A percentile compares a stretch with the other conserved stretches of the same genome.
phyloP scores from a whole-genome alignment of 352 stramenopile species.

The Paralagenidium karlingii region DNA sequence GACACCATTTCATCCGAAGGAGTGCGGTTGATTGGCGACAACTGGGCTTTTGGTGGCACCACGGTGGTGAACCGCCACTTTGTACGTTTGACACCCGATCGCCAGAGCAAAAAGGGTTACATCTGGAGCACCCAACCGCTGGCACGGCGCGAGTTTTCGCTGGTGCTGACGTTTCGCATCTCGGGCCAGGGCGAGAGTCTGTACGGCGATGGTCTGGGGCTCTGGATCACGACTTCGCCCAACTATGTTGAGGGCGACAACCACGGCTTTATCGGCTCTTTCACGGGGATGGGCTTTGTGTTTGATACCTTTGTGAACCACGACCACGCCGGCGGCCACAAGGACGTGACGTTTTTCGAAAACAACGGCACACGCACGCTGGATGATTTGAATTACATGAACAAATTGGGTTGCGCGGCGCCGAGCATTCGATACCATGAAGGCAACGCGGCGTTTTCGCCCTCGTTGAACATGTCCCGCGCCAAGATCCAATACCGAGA shows the following conservation, averaged over 20 bases:
- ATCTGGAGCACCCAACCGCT: constrained; percentile 66
- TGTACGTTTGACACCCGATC: constrained; percentile 62
- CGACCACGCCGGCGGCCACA: constrained; percentile 65
- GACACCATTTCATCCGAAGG: constrained; percentile 52
- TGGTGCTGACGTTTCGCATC: constrained; percentile 77
- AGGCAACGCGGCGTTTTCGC: constrained; percentile 60
- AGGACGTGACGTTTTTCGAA: constrained; percentile 72
- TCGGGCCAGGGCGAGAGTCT: constrained; percentile 56
- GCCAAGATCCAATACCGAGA: constrained; percentile 71
- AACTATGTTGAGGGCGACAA: constrained; percentile 51
- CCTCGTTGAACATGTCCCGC: constrained; percentile 69
- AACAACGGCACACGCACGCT: constrained; percentile 68
- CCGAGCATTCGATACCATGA: constrained; percentile 71
- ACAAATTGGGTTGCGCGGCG: constrained; percentile 64
- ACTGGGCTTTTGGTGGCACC: constrained; percentile 47
- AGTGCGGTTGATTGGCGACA: constrained; percentile 30
- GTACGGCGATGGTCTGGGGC: constrained; percentile 68
- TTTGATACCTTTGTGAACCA: constrained; percentile 81
- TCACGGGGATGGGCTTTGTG: constrained; percentile 59
- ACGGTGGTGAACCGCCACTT: constrained; percentile 72
- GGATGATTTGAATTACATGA: constrained; percentile 59
- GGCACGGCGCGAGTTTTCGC: constrained; percentile 43
- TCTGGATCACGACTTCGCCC: constrained; percentile 58
- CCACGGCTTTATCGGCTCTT: constrained; percentile 66
- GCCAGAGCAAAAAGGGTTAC: constrained; percentile 59